Conservation (phyloP, 352 stramenopile species). For the Phytophthora europaea region DNA sequence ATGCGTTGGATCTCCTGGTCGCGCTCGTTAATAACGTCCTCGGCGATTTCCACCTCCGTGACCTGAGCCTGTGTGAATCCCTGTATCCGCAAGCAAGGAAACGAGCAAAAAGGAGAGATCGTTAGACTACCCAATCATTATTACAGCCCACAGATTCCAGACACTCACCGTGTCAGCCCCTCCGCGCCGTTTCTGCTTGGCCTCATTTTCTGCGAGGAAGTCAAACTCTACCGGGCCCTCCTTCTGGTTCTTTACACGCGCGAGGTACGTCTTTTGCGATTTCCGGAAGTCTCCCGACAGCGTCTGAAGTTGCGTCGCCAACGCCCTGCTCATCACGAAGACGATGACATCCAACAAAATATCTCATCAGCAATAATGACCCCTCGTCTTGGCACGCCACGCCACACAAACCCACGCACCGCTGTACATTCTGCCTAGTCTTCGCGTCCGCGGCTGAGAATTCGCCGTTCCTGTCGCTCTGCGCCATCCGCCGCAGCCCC, state of each 20-base stretch:
- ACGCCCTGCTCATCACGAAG: conserved; percentile 49
- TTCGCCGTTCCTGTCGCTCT: conserved; percentile 60
- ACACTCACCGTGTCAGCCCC: conserved; percentile 34
- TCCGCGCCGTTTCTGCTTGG: conserved; percentile 63
- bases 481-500: conserved; percentile 79
- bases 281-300: conserved; percentile 97
- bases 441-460: conserved; percentile 86
- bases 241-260: conserved; percentile 97
- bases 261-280: conserved; percentile 98
- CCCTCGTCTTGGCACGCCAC: neutral
- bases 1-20: conserved; percentile 98
- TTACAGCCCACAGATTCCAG: neutral
- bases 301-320: conserved; percentile 98
- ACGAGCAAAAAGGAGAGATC: neutral
- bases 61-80: conserved; percentile 97
- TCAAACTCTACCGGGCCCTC: conserved; percentile 93
- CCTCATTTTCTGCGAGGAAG: conserved; percentile 88
- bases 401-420: conserved; percentile 39
- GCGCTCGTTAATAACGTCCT: conserved; percentile 96
- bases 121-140: neutral
- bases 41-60: conserved; percentile 96
- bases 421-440: conserved; percentile 87
- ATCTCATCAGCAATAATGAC: conserved; percentile 4
- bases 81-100: conserved; percentile 44
- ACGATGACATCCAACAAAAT: neutral